phyloP scores from a whole-genome alignment of 345 rosid species.

The Populus euphratica region DNA sequence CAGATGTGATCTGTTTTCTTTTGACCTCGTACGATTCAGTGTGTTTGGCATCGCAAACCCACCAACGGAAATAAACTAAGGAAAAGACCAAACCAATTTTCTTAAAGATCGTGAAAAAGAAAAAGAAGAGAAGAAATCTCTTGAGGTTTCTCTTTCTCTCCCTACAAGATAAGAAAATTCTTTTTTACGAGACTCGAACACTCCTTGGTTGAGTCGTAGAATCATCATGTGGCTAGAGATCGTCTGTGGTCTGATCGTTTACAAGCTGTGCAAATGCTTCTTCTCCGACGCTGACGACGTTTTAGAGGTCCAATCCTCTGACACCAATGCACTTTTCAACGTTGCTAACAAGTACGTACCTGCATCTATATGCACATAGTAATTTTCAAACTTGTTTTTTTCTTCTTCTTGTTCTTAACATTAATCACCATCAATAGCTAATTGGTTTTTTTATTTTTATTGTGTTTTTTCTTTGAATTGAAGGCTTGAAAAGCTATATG shows the following conservation, averaged over 20 bases:
- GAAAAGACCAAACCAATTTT: too few species aligned
- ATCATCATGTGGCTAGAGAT: slow-evolving; percentile 91
- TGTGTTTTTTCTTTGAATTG: not conserved
- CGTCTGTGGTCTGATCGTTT: slow-evolving; percentile 62
- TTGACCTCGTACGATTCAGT: too few species aligned
- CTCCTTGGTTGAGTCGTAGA: too few species aligned
- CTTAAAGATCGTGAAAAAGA: too few species aligned
- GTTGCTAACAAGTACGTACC: slow-evolving; percentile 56
- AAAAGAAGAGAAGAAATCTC: too few species aligned
- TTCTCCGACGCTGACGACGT: slow-evolving; percentile 50
- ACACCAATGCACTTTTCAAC: slow-evolving; percentile 59
- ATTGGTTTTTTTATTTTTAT: not conserved
- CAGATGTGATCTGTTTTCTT: too few species aligned
- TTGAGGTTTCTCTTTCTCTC: too few species aligned
- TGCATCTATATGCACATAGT: too few species aligned
- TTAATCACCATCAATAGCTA: not conserved
- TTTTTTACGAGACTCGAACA: too few species aligned
- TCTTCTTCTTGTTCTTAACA: not conserved
- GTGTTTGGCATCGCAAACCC: too few species aligned
- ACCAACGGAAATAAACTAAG: too few species aligned
- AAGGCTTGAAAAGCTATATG: slow-evolving; percentile 81
- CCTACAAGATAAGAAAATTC: too few species aligned
- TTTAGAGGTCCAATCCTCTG: slow-evolving; percentile 58
- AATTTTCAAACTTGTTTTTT: not conserved
- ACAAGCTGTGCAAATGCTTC: slow-evolving; percentile 45